Base-by-base conservation (phyloP, 352 stramenopile species). In the Pythium rishiriense region DNA sequence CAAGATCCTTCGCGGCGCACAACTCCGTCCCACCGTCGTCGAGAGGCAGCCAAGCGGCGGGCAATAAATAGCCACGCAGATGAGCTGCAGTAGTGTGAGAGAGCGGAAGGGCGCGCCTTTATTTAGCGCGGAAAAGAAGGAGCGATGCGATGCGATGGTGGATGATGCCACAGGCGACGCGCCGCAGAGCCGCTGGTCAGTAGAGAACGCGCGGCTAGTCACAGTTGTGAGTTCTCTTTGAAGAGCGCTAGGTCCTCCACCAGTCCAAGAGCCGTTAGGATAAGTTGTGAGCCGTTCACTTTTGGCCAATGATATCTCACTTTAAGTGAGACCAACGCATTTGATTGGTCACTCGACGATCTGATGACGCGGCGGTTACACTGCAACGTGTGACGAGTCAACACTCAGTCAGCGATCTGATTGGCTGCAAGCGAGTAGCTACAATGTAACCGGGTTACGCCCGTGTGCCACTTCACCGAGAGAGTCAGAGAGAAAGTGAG, bases 161-260 rank as follows among this genome's bases (percentile, higher is more conserved):
- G 56, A 39, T 64, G 56, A 53, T 35, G 55, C 45, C 43, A 50
- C 31, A 6, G 31, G 31, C 31, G 31, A 37, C 31, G 31, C 11
- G 33, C 10, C 26, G 29, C n/a, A 17, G n/a, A 11, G 56, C 24
- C 49, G 60, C 60, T 50, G 60, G 60, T 61, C 60, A 66, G 37
- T 43, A 19, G 43, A 43, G 37, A 14, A 15, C 12, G 17, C 7
- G 12, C 37, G 37, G 7, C 60, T 56, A 51, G 60, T 61, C 60
- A 66, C 58, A 66, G 58, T 59, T 66, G 58, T 66, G 58, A 66
- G 60, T 60, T 57, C 35, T 64, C 14, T 52, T 55, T 59, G 51
- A 59, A 66, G 48, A 17, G 58, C 48, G 39, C 58, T 41, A 59
- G 58, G n/a, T n/a, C n/a, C n/a, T 65, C 48, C 6, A 54, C 58